Base-by-base conservation (phyloP, 169 alveolate species). In the Cryptosporidium ryanae region DNA sequence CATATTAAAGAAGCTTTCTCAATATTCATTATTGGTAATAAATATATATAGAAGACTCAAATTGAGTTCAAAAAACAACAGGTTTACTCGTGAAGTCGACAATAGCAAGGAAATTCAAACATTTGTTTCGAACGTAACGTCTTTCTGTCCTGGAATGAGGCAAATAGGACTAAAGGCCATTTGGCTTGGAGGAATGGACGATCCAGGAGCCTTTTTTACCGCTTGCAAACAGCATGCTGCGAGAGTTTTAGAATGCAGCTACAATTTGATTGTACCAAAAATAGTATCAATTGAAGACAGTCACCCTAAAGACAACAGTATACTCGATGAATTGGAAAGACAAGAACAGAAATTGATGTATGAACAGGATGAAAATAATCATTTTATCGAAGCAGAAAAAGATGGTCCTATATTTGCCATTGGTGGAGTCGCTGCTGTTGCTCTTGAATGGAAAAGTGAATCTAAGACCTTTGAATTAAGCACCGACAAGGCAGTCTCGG, bases 191-290 rank as follows among this genome's bases (percentile, higher is more conserved):
- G 83, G 83, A 50, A 44, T 68, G 23, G 18, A 61, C 34, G 83
- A 68, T 32, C 61, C 83, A 1, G 83, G 66, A 54, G 83, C 83
- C 18, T 68, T 68, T 32, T 68, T 68, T 8, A 68, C 83, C 10
- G 83, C 83, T 7, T 29, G 83, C 4, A 68, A 68, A 54, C 83
- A 68, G n/a, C 52, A 29, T 29, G 83, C 83, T 18, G 83, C 83
- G 2, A 49, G 55, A 52, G 31, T 21, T 25, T 68, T 52, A 12
- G 66, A 43, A 4, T 68, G 83, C 38, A 68, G 83, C 6, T 50
- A 52, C 21, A 68, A 68, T 54, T 64, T 50, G 31, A 55, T 68
- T n/a, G 83, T 68, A 31, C 83, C 83, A 3, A 68, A 61, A 18
- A 55, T 68, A 7, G 38, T 55, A 6, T 50, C 66, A 31, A 52